These are phyloP conservation scores for Colletotrichum endophyticum DNA, from an alignment of 2,329 filamentous ascomycete species.

Conservation along the genomic window DNA sequence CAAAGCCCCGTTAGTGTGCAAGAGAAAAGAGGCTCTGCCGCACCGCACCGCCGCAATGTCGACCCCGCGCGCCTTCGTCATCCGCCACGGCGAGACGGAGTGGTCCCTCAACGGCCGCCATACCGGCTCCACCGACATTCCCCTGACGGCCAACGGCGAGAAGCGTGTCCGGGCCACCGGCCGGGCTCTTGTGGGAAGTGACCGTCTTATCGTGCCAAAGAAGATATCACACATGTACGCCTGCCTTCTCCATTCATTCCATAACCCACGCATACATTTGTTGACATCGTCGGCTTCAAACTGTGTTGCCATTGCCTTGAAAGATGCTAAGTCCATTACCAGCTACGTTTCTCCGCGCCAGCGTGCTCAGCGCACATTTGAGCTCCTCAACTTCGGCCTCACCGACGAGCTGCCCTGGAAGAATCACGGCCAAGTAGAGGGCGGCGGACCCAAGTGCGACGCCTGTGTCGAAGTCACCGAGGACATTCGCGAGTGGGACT, in stretches of 20 bases:
- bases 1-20: background rate
- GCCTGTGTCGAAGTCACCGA: slow-evolving; percentile 72
- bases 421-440: slow-evolving; percentile 41
- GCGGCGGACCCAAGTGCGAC: slow-evolving; percentile 50
- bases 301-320: background rate
- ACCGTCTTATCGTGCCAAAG: slow-evolving; percentile 82
- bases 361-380: slow-evolving; percentile 87
- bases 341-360: slow-evolving; percentile 86
- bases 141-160: slow-evolving; percentile 82
- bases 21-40: background rate
- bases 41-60: slow-evolving; percentile 1
- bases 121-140: slow-evolving; percentile 86
- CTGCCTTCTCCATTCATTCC: background rate
- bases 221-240: slow-evolving; percentile 83
- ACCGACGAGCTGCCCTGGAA: slow-evolving; percentile 75
- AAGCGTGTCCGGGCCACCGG: slow-evolving; percentile 79
- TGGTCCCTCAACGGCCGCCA: slow-evolving; percentile 90
- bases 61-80: slow-evolving; percentile 78
- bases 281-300: background rate
- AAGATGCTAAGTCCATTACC: background rate
- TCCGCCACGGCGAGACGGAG: slow-evolving; percentile 93
- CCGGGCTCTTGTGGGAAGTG: slow-evolving; percentile 80
- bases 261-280: background rate
- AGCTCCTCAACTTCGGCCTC: slow-evolving; percentile 79
- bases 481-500: slow-evolving; percentile 85